Percentiles rank a stretch among this genome's conserved stretches.
Evolutionary conservation across 2,329 filamentous ascomycete genomes (phyloP).

Genomic region (Colletotrichum caudatum): DNA sequence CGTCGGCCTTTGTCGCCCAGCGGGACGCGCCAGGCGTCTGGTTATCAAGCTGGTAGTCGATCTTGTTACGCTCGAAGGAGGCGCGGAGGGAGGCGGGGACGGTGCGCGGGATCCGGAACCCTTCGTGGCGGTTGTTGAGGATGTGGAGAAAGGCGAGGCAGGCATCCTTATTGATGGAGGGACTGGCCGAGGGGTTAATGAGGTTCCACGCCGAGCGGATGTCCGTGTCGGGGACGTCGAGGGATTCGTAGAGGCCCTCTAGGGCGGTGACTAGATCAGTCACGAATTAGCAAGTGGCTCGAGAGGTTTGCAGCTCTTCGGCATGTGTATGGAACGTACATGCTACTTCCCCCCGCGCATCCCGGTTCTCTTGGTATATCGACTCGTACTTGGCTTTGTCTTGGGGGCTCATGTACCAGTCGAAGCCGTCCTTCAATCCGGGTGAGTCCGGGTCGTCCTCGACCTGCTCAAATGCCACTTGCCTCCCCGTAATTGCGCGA

Average conservation of each 20-base stretch:
- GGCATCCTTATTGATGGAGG: constrained; percentile 93
- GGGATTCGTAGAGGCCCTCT: constrained; percentile 85
- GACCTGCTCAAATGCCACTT: constrained; percentile 85
- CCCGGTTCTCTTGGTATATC: constrained; percentile 93
- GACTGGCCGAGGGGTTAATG: constrained; percentile 87
- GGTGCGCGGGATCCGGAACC: constrained; percentile 90
- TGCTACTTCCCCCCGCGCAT: constrained; percentile 84
- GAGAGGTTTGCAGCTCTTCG: background rate
- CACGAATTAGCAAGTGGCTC: constrained; percentile 9
- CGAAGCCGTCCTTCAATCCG: constrained; percentile 94
- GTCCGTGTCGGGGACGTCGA: constrained; percentile 81
- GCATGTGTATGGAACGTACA: constrained; percentile 66
- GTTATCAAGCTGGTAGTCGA: constrained; percentile 93
- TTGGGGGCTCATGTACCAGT: constrained; percentile 97
- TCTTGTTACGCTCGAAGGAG: constrained; percentile 94
- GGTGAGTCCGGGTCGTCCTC: constrained; percentile 85
- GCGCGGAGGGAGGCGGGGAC: constrained; percentile 92
- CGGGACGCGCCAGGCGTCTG: constrained; percentile 73
- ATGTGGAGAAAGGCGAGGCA: constrained; percentile 96
- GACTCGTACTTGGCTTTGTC: constrained; percentile 97
- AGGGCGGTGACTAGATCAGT: constrained; percentile 76
- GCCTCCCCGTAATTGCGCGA: constrained; percentile 81
- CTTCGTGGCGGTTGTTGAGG: constrained; percentile 94
- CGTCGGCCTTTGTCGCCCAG: constrained; percentile 84
- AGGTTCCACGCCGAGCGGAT: constrained; percentile 96